A percentile compares a stretch with the other conserved stretches of the same genome.
Evolutionary conservation across 352 stramenopile species (phyloP).

Genomic region (Pythium sp.): DNA sequence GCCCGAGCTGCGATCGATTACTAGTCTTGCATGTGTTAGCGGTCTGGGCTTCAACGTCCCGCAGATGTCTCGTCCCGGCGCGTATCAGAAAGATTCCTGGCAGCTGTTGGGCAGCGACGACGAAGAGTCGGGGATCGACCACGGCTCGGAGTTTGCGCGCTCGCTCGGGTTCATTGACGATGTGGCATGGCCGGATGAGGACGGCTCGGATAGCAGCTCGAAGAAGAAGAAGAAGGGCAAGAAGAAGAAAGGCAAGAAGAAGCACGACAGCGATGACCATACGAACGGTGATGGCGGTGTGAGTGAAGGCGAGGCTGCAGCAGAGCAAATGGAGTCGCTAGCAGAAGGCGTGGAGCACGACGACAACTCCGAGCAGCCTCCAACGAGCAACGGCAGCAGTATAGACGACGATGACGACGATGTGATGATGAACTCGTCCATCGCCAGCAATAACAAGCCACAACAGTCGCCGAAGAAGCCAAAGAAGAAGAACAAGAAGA

Average conservation of each 20-base stretch:
- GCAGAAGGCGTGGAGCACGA: not conserved
- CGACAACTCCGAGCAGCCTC: not conserved
- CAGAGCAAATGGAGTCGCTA: slow-evolving; percentile 22
- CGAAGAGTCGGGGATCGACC: slow-evolving; percentile 63
- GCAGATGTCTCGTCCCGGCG: slow-evolving; percentile 46
- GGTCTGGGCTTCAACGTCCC: slow-evolving; percentile 79
- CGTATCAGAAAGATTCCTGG: slow-evolving; percentile 64
- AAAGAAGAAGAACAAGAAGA: slow-evolving; percentile 52
- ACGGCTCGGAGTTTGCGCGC: slow-evolving; percentile 77
- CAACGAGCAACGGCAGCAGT: slow-evolving; percentile 12
- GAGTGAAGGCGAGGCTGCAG: not conserved
- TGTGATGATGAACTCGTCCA: slow-evolving; percentile 7
- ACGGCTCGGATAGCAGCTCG: slow-evolving; percentile 34
- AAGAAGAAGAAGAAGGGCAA: slow-evolving; percentile 82
- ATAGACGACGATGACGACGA: slow-evolving; percentile 11
- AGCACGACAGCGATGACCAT: slow-evolving; percentile 8
- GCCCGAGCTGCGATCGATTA: slow-evolving; percentile 56
- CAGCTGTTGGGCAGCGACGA: slow-evolving; percentile 48
- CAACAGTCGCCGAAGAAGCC: slow-evolving; percentile 26
- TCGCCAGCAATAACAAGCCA: not conserved
- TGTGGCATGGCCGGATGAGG: slow-evolving; percentile 77
- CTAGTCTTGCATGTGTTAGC: slow-evolving; percentile 47
- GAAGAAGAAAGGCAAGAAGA: slow-evolving; percentile 44
- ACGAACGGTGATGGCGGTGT: not conserved
- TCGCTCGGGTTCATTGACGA: slow-evolving; percentile 83